Percentiles rank a stretch among this genome's conserved stretches.
Evolutionary conservation across 345 rosid genomes (phyloP).

Genomic region (Rubroshorea leprosula): DNA sequence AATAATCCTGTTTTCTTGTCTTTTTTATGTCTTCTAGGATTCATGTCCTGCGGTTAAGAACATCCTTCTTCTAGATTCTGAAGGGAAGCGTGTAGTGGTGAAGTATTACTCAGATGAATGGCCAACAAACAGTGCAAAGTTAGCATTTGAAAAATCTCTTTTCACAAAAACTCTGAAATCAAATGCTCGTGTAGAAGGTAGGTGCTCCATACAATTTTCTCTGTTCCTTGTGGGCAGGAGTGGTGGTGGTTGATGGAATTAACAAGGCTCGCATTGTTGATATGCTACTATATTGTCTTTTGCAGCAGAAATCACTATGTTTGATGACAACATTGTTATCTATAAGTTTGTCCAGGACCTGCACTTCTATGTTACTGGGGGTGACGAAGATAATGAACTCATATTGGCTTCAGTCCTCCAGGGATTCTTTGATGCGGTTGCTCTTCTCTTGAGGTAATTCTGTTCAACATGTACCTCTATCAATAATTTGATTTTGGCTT

Average conservation of each 20-base stretch:
- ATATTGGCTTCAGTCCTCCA: constrained; percentile 67
- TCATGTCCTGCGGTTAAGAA: constrained; percentile 55
- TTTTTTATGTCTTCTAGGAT: constrained; percentile 31
- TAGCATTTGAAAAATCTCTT: constrained; percentile 64
- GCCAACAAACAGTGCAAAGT: constrained; percentile 70
- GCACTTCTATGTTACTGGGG: constrained; percentile 80
- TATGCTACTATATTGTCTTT: constrained; percentile 14
- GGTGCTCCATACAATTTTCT: not conserved
- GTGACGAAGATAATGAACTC: constrained; percentile 81
- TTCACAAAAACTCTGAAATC: constrained; percentile 64
- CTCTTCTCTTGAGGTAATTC: constrained; percentile 59
- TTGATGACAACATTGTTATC: constrained; percentile 56
- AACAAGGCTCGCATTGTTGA: not conserved
- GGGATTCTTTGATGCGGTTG: constrained; percentile 77
- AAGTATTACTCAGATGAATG: constrained; percentile 75
- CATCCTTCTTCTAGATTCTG: constrained; percentile 73
- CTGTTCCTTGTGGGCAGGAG: not conserved
- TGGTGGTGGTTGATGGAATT: not conserved
- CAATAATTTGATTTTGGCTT: constrained; percentile 1
- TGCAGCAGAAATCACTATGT: constrained; percentile 69
- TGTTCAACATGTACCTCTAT: not conserved
- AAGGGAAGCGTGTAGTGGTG: constrained; percentile 72
- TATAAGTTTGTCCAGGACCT: constrained; percentile 84
- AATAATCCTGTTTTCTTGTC: not conserved
- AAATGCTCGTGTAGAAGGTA: constrained; percentile 75